These are phyloP conservation scores for Yamadazyma atlantica DNA, from an alignment of 1,139 yeast species.

Conservation along the genomic window DNA sequence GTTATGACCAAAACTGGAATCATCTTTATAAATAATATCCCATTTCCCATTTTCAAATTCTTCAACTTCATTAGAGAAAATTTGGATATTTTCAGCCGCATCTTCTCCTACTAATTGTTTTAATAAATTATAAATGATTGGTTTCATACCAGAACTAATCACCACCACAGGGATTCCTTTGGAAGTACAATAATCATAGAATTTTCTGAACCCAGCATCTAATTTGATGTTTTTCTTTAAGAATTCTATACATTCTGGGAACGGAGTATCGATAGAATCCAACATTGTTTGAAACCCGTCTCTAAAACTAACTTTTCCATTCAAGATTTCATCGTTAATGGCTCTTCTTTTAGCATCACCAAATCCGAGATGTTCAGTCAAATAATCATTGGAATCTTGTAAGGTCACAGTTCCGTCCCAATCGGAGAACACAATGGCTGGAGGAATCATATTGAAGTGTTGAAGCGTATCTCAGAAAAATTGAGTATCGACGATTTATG, in stretches of 20 bases:
- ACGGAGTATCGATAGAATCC: conserved; percentile 71
- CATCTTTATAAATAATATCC: conserved; percentile 85
- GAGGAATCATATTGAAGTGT: conserved; percentile 17
- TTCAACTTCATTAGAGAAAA: conserved; percentile 77
- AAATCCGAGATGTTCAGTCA: conserved; percentile 87
- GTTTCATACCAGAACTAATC: conserved; percentile 90
- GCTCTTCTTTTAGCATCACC: conserved; percentile 67
- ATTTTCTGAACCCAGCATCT: conserved; percentile 87
- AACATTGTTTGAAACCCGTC: conserved; percentile 87
- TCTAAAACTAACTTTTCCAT: conserved; percentile 68
- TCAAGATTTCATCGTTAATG: conserved; percentile 71
- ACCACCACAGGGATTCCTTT: conserved; percentile 76
- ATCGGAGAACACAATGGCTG: conserved; percentile 89
- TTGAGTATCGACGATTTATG: no score
- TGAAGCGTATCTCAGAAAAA: not conserved
- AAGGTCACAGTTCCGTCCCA: conserved; percentile 97
- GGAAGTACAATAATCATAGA: conserved; percentile 74
- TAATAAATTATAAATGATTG: conserved; percentile 78
- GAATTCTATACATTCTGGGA: conserved; percentile 76
- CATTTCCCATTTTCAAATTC: conserved; percentile 55
- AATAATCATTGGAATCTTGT: conserved; percentile 84
- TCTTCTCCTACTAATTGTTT: conserved; percentile 73
- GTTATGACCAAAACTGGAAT: conserved; percentile 90
- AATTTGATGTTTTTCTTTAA: conserved; percentile 61
- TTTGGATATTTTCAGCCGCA: conserved; percentile 70